A percentile compares a stretch with the other conserved stretches of the same genome.
Evolutionary conservation across 192 early-diverging fungal species (phyloP).

Genomic region (Entomortierella parvispora): DNA sequence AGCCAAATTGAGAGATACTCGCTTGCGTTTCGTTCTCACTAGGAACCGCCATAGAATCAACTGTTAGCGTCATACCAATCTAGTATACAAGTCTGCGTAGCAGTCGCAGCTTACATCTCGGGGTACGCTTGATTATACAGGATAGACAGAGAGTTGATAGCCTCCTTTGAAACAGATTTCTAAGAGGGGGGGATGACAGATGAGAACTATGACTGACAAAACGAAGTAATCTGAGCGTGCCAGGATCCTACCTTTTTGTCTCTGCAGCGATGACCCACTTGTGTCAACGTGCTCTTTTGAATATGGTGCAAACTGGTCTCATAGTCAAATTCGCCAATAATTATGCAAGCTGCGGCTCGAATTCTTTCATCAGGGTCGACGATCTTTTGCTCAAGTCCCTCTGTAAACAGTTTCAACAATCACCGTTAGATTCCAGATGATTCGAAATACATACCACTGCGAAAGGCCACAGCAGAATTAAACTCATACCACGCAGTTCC

Average conservation of each 20-base stretch:
- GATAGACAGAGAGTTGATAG: slow-evolving; percentile 74
- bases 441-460: too few relatives aligned
- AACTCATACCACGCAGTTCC: slow-evolving; percentile 73
- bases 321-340: slow-evolving; percentile 75
- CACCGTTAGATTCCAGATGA: too few relatives aligned
- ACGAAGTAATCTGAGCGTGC: not conserved
- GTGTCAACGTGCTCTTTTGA: slow-evolving; percentile 64
- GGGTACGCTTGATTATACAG: slow-evolving; percentile 80
- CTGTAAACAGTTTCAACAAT: too few relatives aligned
- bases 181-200: not conserved
- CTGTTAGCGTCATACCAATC: too few relatives aligned
- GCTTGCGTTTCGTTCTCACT: slow-evolving; percentile 62
- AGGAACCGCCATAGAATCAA: not conserved
- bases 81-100: too few relatives aligned
- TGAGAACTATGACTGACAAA: not conserved
- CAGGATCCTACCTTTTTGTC: slow-evolving; percentile 77
- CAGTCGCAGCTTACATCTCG: too few relatives aligned
- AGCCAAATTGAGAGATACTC: slow-evolving; percentile 71
- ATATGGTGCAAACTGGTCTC: slow-evolving; percentile 64
- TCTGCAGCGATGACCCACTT: slow-evolving; percentile 82
- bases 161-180: slow-evolving; percentile 65
- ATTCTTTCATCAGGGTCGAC: slow-evolving; percentile 95
- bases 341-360: slow-evolving; percentile 74
- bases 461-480: not conserved
- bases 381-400: slow-evolving; percentile 61